These are phyloP conservation scores for Aspergillus proliferans DNA, from an alignment of 2,329 filamentous ascomycete genomes.

Conservation along the genomic window DNA sequence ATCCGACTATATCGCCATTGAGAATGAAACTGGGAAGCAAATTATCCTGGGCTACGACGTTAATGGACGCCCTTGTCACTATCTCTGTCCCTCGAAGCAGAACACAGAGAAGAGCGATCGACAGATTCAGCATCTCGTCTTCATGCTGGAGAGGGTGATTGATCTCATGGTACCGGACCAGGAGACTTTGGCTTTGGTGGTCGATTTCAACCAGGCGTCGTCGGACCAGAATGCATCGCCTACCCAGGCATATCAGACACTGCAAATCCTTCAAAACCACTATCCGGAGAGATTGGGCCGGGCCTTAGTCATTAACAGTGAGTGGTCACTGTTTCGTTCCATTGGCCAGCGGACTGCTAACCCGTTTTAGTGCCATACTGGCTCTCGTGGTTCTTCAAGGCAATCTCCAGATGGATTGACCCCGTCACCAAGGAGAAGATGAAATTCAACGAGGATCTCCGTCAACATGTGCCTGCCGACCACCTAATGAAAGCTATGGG, in stretches of 20 bases:
- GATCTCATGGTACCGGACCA: constrained; percentile 82
- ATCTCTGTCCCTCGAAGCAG: constrained; percentile 81
- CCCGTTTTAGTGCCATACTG: constrained; percentile 69
- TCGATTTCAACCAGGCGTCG: constrained; percentile 82
- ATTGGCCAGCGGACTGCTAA: background rate
- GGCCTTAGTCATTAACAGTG: constrained; percentile 83
- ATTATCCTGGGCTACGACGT: constrained; percentile 83
- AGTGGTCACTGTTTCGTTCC: constrained; percentile 22
- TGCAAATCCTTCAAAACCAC: constrained; percentile 88
- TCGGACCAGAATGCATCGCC: constrained; percentile 70
- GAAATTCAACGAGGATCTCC: constrained; percentile 93
- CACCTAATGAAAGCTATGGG: constrained; percentile 77
- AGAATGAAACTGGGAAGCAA: constrained; percentile 97
- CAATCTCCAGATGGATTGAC: constrained; percentile 95
- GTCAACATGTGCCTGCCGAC: constrained; percentile 68
- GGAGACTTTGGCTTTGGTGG: constrained; percentile 78
- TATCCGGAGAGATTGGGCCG: constrained; percentile 88
- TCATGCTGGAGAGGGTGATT: constrained; percentile 85
- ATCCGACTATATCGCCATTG: constrained; percentile 79
- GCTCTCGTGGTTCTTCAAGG: constrained; percentile 89
- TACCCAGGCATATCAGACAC: constrained; percentile 70
- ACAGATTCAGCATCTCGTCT: constrained; percentile 90
- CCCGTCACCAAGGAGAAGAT: constrained; percentile 89
- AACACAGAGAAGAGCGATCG: constrained; percentile 82
- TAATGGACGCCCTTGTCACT: constrained; percentile 77